Percentiles rank a stretch among this genome's conserved stretches.
phyloP scores from a whole-genome alignment of 2,329 filamentous ascomycete species.

The Pyrenophora teres region DNA sequence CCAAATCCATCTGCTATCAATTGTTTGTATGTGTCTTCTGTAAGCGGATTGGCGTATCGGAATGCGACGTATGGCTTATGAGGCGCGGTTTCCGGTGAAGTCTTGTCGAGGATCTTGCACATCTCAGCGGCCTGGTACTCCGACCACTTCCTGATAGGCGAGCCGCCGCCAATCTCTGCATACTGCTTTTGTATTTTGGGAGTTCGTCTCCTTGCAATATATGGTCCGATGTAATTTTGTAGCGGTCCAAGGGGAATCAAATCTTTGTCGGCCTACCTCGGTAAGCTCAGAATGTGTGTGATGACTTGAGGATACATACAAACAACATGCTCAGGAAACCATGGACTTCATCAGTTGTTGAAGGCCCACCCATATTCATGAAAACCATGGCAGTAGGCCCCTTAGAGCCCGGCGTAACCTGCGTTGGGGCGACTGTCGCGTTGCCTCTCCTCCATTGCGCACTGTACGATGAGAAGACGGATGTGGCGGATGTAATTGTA shows the following conservation, averaged over 20 bases:
- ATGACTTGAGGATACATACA: slow-evolving; percentile 59
- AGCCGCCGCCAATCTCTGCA: slow-evolving; percentile 92
- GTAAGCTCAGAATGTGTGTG: slow-evolving; percentile 21
- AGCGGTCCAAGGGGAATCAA: slow-evolving; percentile 93
- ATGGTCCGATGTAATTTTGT: slow-evolving; percentile 85
- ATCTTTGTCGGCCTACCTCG: slow-evolving; percentile 78
- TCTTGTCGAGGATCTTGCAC: slow-evolving; percentile 94
- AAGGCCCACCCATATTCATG: slow-evolving; percentile 97
- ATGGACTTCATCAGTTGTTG: slow-evolving; percentile 83
- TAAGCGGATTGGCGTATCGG: slow-evolving; percentile 90
- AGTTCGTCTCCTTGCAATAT: slow-evolving; percentile 84
- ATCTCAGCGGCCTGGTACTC: slow-evolving; percentile 92
- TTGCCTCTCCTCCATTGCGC: slow-evolving; percentile 47
- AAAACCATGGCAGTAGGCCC: slow-evolving; percentile 98
- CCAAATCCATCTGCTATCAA: slow-evolving; percentile 90
- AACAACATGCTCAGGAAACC: slow-evolving; percentile 91
- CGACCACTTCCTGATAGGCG: slow-evolving; percentile 96
- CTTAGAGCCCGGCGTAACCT: slow-evolving; percentile 70
- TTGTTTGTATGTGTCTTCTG: slow-evolving; percentile 87
- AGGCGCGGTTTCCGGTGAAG: slow-evolving; percentile 89
- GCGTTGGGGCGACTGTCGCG: slow-evolving; percentile 69
- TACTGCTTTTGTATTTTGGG: slow-evolving; percentile 98
- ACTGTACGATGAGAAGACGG: slow-evolving; percentile 35
- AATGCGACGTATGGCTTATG: slow-evolving; percentile 98
- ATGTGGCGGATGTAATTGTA: slow-evolving; percentile 32